phyloP scores from a whole-genome alignment of 31 red algal genomes.

The Endocladia muricata region DNA sequence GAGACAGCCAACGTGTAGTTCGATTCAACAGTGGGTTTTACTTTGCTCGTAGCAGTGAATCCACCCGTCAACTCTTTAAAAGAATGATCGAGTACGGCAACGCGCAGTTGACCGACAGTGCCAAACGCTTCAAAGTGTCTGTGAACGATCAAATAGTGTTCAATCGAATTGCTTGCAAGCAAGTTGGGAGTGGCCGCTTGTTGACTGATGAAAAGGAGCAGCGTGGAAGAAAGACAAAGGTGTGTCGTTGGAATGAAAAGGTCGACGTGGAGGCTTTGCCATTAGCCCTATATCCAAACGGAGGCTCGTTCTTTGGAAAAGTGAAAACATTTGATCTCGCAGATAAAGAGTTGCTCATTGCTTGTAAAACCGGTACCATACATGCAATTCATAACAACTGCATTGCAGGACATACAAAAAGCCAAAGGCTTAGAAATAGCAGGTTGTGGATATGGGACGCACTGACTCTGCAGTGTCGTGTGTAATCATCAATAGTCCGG shows the following conservation, averaged over 20 bases:
- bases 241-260: conserved; percentile 2
- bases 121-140: too few relatives aligned
- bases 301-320: too few relatives aligned
- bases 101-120: neutral
- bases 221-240: neutral
- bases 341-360: too few relatives aligned
- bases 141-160: conserved; percentile 25
- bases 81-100: neutral
- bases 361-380: too few relatives aligned
- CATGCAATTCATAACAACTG: too few relatives aligned
- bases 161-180: conserved; percentile 2
- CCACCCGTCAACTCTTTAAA: neutral
- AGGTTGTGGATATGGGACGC: too few relatives aligned
- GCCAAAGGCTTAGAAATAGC: too few relatives aligned
- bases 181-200: neutral
- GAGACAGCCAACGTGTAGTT: neutral
- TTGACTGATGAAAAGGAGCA: neutral
- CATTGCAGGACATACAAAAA: too few relatives aligned
- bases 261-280: conserved; percentile 12
- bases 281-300: conserved; percentile 16
- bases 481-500: too few relatives aligned
- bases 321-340: too few relatives aligned
- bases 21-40: conserved; percentile 29
- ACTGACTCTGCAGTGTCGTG: too few relatives aligned
- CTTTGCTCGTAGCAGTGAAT: neutral